Conservation (phyloP, 2,329 filamentous ascomycete genomes). For the Decorospora gaudefroyi region DNA sequence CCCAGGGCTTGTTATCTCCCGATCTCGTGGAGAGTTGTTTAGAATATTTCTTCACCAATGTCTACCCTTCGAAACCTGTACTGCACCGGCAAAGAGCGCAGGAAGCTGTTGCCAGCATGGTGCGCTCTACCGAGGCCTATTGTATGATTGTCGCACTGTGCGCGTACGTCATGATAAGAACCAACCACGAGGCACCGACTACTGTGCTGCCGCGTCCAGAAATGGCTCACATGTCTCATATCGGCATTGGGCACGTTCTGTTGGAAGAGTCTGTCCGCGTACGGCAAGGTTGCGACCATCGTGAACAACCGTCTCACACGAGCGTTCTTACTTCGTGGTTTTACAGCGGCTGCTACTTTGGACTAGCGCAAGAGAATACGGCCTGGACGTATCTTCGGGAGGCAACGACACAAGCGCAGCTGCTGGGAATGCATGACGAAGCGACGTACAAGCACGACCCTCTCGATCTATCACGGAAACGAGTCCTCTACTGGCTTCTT, state of each 20-base stretch:
- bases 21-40: slow-evolving; percentile 59
- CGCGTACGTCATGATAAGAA: slow-evolving; percentile 57
- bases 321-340: slow-evolving; percentile 67
- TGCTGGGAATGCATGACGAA: slow-evolving; percentile 64
- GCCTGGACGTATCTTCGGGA: slow-evolving; percentile 67
- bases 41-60: slow-evolving; percentile 64
- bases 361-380: slow-evolving; percentile 64
- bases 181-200: slow-evolving; percentile 52
- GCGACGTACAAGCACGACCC: slow-evolving; percentile 57
- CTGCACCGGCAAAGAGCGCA: slow-evolving; percentile 58
- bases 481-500: slow-evolving; percentile 65
- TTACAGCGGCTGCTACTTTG: slow-evolving; percentile 64
- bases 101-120: slow-evolving; percentile 59
- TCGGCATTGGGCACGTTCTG: slow-evolving; percentile 58
- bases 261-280: slow-evolving; percentile 63
- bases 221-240: slow-evolving; percentile 49
- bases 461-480: slow-evolving; percentile 59
- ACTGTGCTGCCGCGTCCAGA: slow-evolving; percentile 54
- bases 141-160: slow-evolving; percentile 60
- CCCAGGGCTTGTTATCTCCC: slow-evolving; percentile 55
- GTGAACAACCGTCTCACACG: slow-evolving; percentile 59
- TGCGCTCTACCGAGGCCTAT: slow-evolving; percentile 60
- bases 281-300: slow-evolving; percentile 61
- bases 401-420: slow-evolving; percentile 63
- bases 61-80: slow-evolving; percentile 68